Percentiles rank a stretch among this genome's conserved stretches.
These are phyloP conservation scores for Cytospora mali DNA, from an alignment of 2,329 filamentous ascomycete species.

Conservation along the genomic window DNA sequence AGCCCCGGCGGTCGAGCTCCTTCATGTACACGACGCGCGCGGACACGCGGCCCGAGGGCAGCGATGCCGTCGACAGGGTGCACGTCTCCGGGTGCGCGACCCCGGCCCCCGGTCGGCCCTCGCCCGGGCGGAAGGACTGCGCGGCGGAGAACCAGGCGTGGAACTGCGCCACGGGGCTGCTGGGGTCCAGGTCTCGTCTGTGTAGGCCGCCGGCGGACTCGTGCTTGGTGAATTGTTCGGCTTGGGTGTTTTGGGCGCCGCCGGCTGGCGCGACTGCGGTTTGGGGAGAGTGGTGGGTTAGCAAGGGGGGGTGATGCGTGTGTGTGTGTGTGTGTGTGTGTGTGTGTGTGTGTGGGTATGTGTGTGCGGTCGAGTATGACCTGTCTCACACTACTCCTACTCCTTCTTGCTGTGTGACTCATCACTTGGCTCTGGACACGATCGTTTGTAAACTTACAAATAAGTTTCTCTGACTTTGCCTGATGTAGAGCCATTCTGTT, in stretches of 20 bases:
- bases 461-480: constrained; percentile 47
- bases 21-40: constrained; percentile 93
- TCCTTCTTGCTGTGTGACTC: constrained; percentile 18
- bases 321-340: neutral
- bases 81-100: constrained; percentile 85
- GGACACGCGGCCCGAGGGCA: constrained; percentile 83
- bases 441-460: constrained; percentile 43
- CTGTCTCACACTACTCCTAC: neutral
- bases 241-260: constrained; percentile 60
- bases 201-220: constrained; percentile 57
- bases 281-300: constrained; percentile 13
- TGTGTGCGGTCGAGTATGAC: neutral
- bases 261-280: constrained; percentile 64
- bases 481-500: constrained; percentile 50
- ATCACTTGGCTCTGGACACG: neutral
- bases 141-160: constrained; percentile 84
- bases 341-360: neutral
- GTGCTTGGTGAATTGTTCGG: constrained; percentile 71
- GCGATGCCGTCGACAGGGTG: constrained; percentile 78
- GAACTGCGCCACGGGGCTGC: constrained; percentile 80
- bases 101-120: constrained; percentile 38
- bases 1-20: constrained; percentile 81
- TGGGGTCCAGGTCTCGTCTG: constrained; percentile 59
- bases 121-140: constrained; percentile 42
- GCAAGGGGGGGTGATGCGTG: constrained; percentile 27